A percentile compares a stretch with the other conserved stretches of the same genome.
These are phyloP conservation scores for Thozetella sp. DNA, from an alignment of 495 filamentous ascomycete genomes.

Conservation along the genomic window DNA sequence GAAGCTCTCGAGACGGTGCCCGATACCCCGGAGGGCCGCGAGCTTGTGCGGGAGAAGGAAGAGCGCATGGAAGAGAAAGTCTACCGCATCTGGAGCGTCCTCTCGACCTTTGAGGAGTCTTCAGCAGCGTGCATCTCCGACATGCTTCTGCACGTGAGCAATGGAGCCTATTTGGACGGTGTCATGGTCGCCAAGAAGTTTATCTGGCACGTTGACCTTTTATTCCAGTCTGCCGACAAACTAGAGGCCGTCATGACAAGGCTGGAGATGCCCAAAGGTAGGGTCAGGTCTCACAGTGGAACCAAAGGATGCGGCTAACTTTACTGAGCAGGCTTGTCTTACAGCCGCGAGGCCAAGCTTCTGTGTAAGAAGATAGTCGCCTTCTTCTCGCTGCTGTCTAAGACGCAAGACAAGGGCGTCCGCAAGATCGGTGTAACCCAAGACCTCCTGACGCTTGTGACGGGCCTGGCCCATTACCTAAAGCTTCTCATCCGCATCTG, in stretches of 20 bases:
- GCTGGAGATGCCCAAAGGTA: constrained; percentile 72
- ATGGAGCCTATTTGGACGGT: constrained; percentile 93
- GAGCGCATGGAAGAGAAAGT: constrained; percentile 98
- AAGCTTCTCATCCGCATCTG: constrained; percentile 98
- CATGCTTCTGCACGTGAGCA: constrained; percentile 99
- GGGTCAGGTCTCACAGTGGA: constrained; percentile 18
- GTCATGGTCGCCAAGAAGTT: constrained; percentile 96
- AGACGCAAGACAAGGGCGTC: constrained; percentile 87
- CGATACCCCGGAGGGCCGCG: constrained; percentile 74
- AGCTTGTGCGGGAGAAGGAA: constrained; percentile 78
- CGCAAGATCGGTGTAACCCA: constrained; percentile 94
- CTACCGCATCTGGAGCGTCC: constrained; percentile 95
- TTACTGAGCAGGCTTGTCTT: constrained; percentile 68
- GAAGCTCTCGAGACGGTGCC: constrained; percentile 52
- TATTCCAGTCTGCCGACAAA: constrained; percentile 87
- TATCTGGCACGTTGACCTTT: constrained; percentile 91
- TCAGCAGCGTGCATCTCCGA: constrained; percentile 98
- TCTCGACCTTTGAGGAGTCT: constrained; percentile 96
- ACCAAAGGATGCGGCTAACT: constrained; percentile 12
- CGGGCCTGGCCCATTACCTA: constrained; percentile 95
- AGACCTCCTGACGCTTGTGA: constrained; percentile 92
- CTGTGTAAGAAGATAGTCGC: constrained; percentile 99
- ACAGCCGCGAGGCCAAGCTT: constrained; percentile 92
- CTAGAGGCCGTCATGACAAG: constrained; percentile 72
- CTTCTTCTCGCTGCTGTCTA: constrained; percentile 92